Conservation (phyloP, 2,329 filamentous ascomycete genomes). For the Amesomyces nigricolor region DNA sequence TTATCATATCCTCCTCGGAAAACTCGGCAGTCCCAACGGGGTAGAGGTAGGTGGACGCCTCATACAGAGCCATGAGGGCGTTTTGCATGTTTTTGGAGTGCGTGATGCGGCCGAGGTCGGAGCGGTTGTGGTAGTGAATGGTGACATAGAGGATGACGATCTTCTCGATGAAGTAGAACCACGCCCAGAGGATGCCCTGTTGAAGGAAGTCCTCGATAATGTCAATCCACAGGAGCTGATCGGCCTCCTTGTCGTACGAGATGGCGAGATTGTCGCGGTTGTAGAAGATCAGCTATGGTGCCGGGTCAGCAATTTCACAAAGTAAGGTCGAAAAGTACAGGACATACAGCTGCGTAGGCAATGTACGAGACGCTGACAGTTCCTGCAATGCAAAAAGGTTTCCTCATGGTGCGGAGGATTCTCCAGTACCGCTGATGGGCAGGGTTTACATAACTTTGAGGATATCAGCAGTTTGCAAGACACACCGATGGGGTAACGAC, state of each 20-base stretch:
- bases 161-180: slow-evolving; percentile 29
- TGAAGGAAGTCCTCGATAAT: slow-evolving; percentile 22
- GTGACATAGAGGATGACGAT: slow-evolving; percentile 29
- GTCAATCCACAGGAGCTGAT: slow-evolving; percentile 11
- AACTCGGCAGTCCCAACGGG: slow-evolving; percentile 23
- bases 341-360: slow-evolving; percentile 19
- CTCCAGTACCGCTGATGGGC: slow-evolving; percentile 30
- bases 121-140: slow-evolving; percentile 30
- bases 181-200: slow-evolving; percentile 26
- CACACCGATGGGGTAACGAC: not conserved
- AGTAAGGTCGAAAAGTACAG: too few species aligned
- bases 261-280: slow-evolving; percentile 18
- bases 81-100: slow-evolving; percentile 29
- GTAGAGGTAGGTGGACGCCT: slow-evolving; percentile 26
- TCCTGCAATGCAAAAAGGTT: slow-evolving; percentile 25
- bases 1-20: slow-evolving; percentile 25
- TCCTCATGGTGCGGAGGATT: slow-evolving; percentile 23
- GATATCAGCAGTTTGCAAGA: not conserved
- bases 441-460: slow-evolving; percentile 29
- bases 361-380: slow-evolving; percentile 19
- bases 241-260: slow-evolving; percentile 15
- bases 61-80: slow-evolving; percentile 27
- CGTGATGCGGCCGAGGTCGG: slow-evolving; percentile 20
- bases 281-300: slow-evolving; percentile 19
- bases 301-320: too few species aligned